A percentile compares a stretch with the other conserved stretches of the same genome.
Conservation (phyloP, 208 protist species). For the Trypanosoma brucei region DNA sequence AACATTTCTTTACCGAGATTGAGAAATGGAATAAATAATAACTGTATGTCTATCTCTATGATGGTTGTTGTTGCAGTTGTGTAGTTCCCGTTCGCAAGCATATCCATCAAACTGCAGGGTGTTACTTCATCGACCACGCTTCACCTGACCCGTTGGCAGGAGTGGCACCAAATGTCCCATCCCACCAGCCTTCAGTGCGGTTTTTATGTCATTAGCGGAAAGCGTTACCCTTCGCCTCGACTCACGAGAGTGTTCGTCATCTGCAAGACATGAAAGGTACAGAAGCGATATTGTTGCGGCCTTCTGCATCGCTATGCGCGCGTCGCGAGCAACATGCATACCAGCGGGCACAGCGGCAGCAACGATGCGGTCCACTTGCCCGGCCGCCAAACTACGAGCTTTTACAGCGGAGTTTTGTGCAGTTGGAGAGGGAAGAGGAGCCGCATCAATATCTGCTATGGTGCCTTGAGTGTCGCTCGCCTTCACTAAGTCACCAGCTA, state of each 20-base stretch:
- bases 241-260: constrained; percentile 45
- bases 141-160: constrained; percentile 35
- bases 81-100: too few relatives aligned
- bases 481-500: neutral
- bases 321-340: constrained; percentile 60
- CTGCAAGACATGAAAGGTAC: constrained; percentile 69
- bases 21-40: too few relatives aligned
- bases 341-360: constrained; percentile 49
- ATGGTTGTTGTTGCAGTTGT: too few relatives aligned
- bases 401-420: neutral
- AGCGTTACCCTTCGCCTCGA: constrained; percentile 52
- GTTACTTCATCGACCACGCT: constrained; percentile 27
- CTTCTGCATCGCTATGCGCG: constrained; percentile 75
- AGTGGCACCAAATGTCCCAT: constrained; percentile 62
- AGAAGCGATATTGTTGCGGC: constrained; percentile 59
- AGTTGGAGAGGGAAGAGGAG: neutral
- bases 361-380: constrained; percentile 66
- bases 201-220: constrained; percentile 55
- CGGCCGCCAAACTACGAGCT: constrained; percentile 49
- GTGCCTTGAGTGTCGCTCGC: neutral
- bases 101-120: neutral
- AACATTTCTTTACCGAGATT: too few relatives aligned
- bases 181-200: constrained; percentile 58
- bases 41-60: too few relatives aligned
- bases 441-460: neutral